Percentiles rank a stretch among this genome's conserved stretches.
These are phyloP conservation scores for Aurinia saxatilis DNA, from an alignment of 345 rosid genomes.

Conservation along the genomic window DNA sequence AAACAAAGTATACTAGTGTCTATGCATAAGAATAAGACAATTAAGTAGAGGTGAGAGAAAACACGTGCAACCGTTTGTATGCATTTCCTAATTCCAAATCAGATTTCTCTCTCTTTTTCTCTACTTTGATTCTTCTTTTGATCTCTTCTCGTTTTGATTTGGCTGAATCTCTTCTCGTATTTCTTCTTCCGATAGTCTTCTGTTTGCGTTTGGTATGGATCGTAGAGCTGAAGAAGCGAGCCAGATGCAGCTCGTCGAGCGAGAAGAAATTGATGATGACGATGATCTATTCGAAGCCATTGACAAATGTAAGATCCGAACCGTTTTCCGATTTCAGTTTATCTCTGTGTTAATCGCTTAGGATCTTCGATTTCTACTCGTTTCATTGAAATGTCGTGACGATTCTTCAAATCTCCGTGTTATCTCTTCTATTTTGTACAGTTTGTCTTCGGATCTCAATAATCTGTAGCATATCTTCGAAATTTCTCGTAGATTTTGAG, in stretches of 20 bases:
- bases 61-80: too few relatives aligned
- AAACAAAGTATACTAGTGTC: too few relatives aligned
- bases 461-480: not conserved
- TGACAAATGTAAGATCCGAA: constrained; percentile 48
- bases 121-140: not conserved
- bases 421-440: not conserved
- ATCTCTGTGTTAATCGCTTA: not conserved
- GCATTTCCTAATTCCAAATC: too few relatives aligned
- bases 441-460: not conserved
- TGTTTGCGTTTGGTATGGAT: not conserved
- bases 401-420: not conserved
- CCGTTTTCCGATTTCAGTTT: not conserved
- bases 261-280: constrained; percentile 60
- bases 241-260: constrained; percentile 67
- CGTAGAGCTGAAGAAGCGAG: constrained; percentile 59
- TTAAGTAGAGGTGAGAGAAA: too few relatives aligned
- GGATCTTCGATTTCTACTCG: not conserved
- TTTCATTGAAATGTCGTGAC: too few relatives aligned
- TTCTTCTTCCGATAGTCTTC: not conserved
- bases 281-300: constrained; percentile 71
- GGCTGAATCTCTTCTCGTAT: not conserved
- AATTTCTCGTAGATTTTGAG: not conserved
- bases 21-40: too few relatives aligned
- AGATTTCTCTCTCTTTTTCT: too few relatives aligned
- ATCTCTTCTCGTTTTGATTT: not conserved